Base-by-base conservation (phyloP, 305 asterid genomes). In the Rubia balearica region DNA sequence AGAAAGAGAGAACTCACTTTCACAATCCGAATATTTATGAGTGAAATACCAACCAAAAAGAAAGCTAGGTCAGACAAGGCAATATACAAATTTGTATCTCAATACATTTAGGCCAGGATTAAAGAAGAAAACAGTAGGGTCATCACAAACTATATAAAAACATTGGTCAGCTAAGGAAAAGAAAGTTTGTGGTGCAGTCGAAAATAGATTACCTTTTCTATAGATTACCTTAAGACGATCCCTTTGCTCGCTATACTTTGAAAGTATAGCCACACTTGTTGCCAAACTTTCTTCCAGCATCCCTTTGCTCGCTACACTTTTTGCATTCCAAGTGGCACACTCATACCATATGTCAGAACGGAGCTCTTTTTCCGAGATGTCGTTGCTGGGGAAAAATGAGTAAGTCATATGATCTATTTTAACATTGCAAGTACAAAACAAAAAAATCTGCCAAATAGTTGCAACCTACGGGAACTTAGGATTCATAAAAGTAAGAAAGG, bases 331-430 rank as follows among this genome's bases (percentile, higher is more conserved):
- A 77, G 79, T 88, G 74, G 98, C 96, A 81, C 85, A 93, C 72
- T 89, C 96, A 73, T 93, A 93, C 98, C 98, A 93, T 75, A 93
- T 85, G 78, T 90, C 98, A 61, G 98, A 96, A 82, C 88, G 88
- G 82, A n/a, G n/a, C n/a, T n/a, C n/a, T 93, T 96, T 81, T 90
- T 89, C 77, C 90, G 75, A 81, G 86, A 90, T 97, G 90, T 88
- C 90, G 94, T 81, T 96, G 88, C 98, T 93, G 69, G 80, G 76
- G 85, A 55, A 67, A 81, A 79, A 85, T 67, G 78, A 65, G 65
- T 30, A 60, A 41, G 74, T 81, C 65, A 87, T 51, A 82, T 65
- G 73, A 65, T 24, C 38, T 67, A 57, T 71, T 70, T 36, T 27
- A 24, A 27, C 38, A 62, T 22, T 33, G 17, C 16, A 63, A 17